Evolutionary conservation across 768 basidiomycete species (phyloP).

Genomic region (Kwoniella sp.): DNA sequence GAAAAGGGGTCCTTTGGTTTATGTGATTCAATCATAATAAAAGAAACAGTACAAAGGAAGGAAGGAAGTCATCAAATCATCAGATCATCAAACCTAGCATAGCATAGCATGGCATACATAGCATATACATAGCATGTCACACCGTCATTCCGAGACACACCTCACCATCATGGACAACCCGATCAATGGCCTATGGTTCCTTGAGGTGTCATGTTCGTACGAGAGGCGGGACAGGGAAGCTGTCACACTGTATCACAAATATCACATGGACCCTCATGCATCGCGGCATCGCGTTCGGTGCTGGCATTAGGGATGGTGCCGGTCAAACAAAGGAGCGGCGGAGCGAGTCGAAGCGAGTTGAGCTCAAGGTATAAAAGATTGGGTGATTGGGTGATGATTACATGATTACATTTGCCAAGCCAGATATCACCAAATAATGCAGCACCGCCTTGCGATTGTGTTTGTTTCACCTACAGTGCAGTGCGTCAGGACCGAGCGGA

Average conservation of each 20-base stretch:
- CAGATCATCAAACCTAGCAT: no score
- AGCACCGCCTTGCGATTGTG: neutral
- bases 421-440: neutral
- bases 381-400: neutral
- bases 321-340: neutral
- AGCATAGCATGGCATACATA: neutral
- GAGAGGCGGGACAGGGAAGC: no score
- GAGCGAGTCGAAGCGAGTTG: neutral
- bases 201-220: no score
- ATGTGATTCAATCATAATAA: no score
- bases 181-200: neutral
- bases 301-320: no score
- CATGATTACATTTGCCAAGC: neutral
- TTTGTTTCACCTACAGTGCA: neutral
- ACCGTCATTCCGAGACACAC: no score
- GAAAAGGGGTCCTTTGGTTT: neutral
- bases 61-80: neutral
- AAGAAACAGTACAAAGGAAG: neutral
- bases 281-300: neutral
- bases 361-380: no score
- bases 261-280: neutral
- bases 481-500: neutral
- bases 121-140: neutral
- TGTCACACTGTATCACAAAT: no score
- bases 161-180: neutral